A percentile compares a stretch with the other conserved stretches of the same genome.
Conservation (phyloP, 2,329 filamentous ascomycete genomes). For the Pseudocercospora eumusae region DNA sequence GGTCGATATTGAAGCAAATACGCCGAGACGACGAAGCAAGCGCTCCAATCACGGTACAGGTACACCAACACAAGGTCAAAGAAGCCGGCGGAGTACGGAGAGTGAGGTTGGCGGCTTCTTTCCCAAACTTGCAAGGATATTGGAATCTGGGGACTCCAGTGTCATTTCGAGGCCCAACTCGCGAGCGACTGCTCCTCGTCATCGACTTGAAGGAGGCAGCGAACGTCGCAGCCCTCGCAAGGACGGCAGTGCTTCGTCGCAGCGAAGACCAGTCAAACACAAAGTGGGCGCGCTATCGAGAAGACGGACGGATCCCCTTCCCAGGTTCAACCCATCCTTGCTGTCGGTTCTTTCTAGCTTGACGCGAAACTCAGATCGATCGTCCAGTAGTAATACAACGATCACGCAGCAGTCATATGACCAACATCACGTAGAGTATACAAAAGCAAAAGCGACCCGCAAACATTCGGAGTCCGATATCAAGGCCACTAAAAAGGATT, state of each 20-base stretch:
- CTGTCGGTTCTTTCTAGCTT: conserved; percentile 46
- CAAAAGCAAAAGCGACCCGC: conserved; percentile 17
- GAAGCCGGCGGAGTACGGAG: conserved; percentile 24
- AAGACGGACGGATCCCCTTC: conserved; percentile 32
- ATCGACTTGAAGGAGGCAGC: conserved; percentile 21
- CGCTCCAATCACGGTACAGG: conserved; percentile 18
- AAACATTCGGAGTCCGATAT: conserved; percentile 21
- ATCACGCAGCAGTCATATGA: conserved; percentile 49
- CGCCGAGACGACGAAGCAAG: conserved; percentile 23
- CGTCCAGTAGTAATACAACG: conserved; percentile 51
- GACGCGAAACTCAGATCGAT: conserved; percentile 45
- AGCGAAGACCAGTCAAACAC: conserved; percentile 37
- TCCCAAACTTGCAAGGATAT: conserved; percentile 46
- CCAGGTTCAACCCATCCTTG: conserved; percentile 45
- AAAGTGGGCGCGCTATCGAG: conserved; percentile 38
- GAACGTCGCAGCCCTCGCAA: conserved; percentile 22
- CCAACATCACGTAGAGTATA: conserved; percentile 28
- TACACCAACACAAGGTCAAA: conserved; percentile 19
- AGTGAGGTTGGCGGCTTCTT: conserved; percentile 38
- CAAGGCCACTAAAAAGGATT: conserved; percentile 22
- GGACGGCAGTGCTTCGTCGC: conserved; percentile 23
- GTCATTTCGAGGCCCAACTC: conserved; percentile 21
- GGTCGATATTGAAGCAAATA: conserved; percentile 33
- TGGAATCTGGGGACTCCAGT: conserved; percentile 41
- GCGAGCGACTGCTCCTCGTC: conserved; percentile 25